Percentiles rank a stretch among this genome's conserved stretches.
phyloP scores from a whole-genome alignment of 331 rosid species.

The Malus hybrid region DNA sequence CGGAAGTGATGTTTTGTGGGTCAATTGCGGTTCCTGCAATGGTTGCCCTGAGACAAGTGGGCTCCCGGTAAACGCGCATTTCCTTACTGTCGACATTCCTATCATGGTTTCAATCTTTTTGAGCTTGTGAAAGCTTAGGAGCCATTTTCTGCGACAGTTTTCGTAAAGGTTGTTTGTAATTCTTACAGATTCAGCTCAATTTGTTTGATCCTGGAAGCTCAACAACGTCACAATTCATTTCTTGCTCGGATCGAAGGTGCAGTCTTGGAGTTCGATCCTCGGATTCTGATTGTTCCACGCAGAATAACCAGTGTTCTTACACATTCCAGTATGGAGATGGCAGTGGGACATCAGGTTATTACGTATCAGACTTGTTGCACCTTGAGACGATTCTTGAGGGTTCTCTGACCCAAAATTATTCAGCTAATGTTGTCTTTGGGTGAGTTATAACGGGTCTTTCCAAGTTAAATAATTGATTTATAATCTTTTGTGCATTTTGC shows the following conservation, averaged over 20 bases:
- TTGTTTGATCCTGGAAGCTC: conserved; percentile 66
- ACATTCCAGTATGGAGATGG: conserved; percentile 96
- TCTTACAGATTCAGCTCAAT: conserved; percentile 62
- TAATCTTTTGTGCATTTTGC: neutral
- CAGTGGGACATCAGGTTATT: conserved; percentile 90
- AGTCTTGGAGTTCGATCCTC: conserved; percentile 55
- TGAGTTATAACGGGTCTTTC: conserved; percentile 30
- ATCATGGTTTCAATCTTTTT: conserved; percentile 2
- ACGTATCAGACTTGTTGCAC: conserved; percentile 65
- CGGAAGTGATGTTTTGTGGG: conserved; percentile 98
- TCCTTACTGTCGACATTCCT: neutral
- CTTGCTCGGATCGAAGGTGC: conserved; percentile 82
- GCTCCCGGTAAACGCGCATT: conserved; percentile 44
- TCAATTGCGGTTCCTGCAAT: conserved; percentile 73
- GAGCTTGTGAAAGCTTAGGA: conserved; percentile 4
- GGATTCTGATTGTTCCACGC: conserved; percentile 62
- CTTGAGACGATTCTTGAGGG: conserved; percentile 50
- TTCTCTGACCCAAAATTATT: conserved; percentile 50
- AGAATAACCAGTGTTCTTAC: conserved; percentile 75
- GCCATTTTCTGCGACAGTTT: neutral
- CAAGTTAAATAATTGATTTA: conserved; percentile 1
- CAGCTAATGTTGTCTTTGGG: conserved; percentile 84
- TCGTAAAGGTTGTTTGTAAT: conserved; percentile 16
- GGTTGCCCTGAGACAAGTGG: conserved; percentile 93
- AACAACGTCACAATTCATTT: conserved; percentile 57